Evolutionary conservation across 129 eudicot species (phyloP).

Genomic region (Rutidosis leptorrhynchoides): DNA sequence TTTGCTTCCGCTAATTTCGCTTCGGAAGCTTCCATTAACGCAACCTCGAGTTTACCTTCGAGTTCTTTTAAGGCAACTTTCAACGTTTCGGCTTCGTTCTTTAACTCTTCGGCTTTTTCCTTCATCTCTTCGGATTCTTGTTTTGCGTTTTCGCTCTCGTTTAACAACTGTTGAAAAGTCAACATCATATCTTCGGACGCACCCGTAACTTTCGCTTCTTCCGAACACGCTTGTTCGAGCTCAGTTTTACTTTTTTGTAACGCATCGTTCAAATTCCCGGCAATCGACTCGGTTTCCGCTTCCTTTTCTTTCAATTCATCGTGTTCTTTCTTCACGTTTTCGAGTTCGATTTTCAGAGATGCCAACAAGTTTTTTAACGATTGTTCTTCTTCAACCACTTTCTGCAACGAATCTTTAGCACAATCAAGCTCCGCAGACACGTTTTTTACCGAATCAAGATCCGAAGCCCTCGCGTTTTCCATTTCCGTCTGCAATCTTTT

Average conservation of each 20-base stretch:
- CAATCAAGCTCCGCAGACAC: slow-evolving; percentile 64
- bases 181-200: slow-evolving; percentile 66
- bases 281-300: slow-evolving; percentile 61
- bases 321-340: slow-evolving; percentile 61
- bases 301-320: slow-evolving; percentile 67
- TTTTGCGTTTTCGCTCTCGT: slow-evolving; percentile 60
- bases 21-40: slow-evolving; percentile 67
- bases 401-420: slow-evolving; percentile 75
- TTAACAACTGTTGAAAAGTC: slow-evolving; percentile 52
- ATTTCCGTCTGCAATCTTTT: slow-evolving; percentile 45
- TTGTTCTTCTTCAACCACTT: slow-evolving; percentile 70
- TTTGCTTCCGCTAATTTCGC: slow-evolving; percentile 70
- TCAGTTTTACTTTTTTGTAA: slow-evolving; percentile 69
- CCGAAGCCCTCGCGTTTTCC: slow-evolving; percentile 50
- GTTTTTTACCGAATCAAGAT: slow-evolving; percentile 57
- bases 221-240: slow-evolving; percentile 58
- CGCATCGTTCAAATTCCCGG: slow-evolving; percentile 64
- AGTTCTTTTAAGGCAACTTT: slow-evolving; percentile 52
- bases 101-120: slow-evolving; percentile 58
- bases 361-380: slow-evolving; percentile 59
- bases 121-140: slow-evolving; percentile 65
- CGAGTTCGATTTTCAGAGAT: slow-evolving; percentile 59
- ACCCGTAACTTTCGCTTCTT: slow-evolving; percentile 61
- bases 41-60: slow-evolving; percentile 46
- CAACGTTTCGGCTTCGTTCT: slow-evolving; percentile 60